Conservation (phyloP, 116 monocot genomes). For the Iris pallida region DNA sequence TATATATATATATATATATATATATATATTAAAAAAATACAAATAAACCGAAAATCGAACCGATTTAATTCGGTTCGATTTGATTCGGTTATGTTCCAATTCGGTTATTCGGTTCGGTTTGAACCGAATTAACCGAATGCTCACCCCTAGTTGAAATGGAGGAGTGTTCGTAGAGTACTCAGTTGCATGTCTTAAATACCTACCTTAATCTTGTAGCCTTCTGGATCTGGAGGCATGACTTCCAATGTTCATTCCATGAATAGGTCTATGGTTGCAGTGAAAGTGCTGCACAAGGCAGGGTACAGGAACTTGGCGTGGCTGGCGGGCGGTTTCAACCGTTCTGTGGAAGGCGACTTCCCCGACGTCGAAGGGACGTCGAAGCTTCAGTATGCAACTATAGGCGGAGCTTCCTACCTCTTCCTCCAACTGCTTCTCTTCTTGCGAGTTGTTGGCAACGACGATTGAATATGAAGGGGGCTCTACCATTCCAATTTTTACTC, state of each 20-base stretch:
- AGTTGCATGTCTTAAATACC: too few species aligned
- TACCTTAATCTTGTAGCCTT: too few species aligned
- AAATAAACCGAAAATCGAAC: too few species aligned
- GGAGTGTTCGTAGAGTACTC: too few species aligned
- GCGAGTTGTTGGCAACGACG: conserved; percentile 24
- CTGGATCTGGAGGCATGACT: background rate
- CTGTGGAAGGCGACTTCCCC: conserved; percentile 38
- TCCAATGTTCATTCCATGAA: background rate
- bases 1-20: too few species aligned
- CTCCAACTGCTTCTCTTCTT: conserved; percentile 63
- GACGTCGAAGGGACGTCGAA: conserved; percentile 55
- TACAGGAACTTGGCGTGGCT: conserved; percentile 83
- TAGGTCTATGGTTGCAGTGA: conserved; percentile 75
- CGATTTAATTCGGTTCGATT: too few species aligned
- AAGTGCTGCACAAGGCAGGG: conserved; percentile 48
- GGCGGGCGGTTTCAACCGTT: conserved; percentile 71
- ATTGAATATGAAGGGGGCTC: background rate
- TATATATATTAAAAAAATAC: too few species aligned
- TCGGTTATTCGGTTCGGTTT: too few species aligned
- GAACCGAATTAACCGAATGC: too few species aligned
- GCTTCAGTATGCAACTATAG: conserved; percentile 76
- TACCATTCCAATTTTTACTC: too few species aligned
- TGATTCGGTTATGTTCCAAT: too few species aligned
- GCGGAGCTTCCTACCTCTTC: conserved; percentile 72
- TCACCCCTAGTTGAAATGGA: too few species aligned